Conservation (phyloP, 345 rosid species). For the Eucalyptus pauciflora region DNA sequence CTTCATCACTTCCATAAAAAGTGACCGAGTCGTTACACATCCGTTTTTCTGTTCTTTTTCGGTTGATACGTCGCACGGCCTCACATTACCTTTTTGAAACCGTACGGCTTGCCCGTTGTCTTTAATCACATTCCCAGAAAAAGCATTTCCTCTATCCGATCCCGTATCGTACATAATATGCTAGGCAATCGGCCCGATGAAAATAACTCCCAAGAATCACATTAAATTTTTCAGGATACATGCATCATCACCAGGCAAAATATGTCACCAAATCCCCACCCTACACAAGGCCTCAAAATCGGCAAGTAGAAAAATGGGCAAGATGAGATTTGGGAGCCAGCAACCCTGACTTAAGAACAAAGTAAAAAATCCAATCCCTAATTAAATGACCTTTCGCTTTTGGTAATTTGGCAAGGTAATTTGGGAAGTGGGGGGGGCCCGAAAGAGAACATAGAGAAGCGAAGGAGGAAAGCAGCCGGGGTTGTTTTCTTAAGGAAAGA, state of each 20-base stretch:
- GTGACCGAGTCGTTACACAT: too few species aligned
- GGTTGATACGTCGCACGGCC: too few species aligned
- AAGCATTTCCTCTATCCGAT: too few species aligned
- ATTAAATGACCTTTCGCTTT: neutral
- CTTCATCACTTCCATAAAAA: too few species aligned
- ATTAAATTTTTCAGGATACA: neutral
- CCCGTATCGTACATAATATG: too few species aligned
- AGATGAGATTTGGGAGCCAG: neutral
- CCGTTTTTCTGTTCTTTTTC: too few species aligned
- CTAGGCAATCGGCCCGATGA: too few species aligned
- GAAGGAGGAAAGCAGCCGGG: neutral
- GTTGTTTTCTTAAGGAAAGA: neutral
- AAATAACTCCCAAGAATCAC: neutral
- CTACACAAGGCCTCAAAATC: neutral
- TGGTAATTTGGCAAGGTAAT: neutral
- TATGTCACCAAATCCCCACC: neutral
- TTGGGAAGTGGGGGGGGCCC: too few species aligned
- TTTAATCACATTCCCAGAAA: too few species aligned
- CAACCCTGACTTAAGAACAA: neutral
- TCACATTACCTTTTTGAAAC: too few species aligned
- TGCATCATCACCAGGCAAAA: neutral
- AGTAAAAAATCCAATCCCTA: neutral
- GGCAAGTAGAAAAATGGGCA: neutral
- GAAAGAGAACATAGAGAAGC: too few species aligned
- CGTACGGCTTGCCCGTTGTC: too few species aligned